Conservation (phyloP, 1,284 basidiomycete genomes). For the Trichosporon sp. region DNA sequence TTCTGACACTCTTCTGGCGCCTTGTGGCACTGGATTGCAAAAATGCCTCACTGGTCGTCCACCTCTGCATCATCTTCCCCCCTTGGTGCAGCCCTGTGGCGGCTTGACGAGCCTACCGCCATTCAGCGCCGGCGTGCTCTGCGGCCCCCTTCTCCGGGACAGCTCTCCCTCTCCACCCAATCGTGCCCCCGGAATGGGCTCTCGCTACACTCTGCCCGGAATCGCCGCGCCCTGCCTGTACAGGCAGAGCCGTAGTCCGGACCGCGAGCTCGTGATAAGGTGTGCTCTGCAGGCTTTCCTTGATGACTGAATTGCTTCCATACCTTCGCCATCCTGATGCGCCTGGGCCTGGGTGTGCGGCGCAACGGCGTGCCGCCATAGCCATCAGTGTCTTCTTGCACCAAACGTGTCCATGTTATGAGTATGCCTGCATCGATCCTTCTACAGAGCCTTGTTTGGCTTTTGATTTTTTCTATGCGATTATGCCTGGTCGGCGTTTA, state of each 20-base stretch:
- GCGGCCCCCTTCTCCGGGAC: too few species aligned
- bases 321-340: neutral
- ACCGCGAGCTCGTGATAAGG: neutral
- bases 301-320: neutral
- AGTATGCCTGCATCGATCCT: neutral
- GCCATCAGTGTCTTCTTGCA: too few species aligned
- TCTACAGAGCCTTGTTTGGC: neutral
- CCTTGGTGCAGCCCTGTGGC: too few species aligned
- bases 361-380: too few species aligned
- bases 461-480: neutral
- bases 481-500: slow-evolving; percentile 8
- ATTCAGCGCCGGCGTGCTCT: too few species aligned
- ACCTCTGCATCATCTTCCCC: too few species aligned
- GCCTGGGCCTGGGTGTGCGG: neutral
- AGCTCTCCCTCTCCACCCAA: too few species aligned
- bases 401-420: neutral
- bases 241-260: too few species aligned
- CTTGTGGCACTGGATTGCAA: neutral
- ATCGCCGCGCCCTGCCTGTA: too few species aligned
- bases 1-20: neutral
- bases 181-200: too few species aligned
- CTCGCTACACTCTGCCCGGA: too few species aligned
- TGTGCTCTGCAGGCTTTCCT: neutral
- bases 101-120: too few species aligned
- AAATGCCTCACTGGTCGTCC: neutral